phyloP scores from a whole-genome alignment of 2,329 filamentous ascomycete species.

The Didymosphaeria variabile region DNA sequence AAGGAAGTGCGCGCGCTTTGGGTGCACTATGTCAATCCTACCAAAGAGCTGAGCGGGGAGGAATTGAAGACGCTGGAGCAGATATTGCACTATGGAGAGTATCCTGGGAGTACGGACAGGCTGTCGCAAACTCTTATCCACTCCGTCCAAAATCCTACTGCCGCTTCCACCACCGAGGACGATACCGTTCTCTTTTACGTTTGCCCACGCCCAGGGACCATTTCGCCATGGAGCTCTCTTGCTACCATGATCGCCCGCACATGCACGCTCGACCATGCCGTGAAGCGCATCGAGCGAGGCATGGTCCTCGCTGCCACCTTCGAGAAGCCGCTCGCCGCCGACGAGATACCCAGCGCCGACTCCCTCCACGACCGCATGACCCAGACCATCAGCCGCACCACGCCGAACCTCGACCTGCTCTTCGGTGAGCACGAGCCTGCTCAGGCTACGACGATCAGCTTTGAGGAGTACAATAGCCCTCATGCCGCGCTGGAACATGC shows the following conservation, averaged over 20 bases:
- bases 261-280: constrained; percentile 78
- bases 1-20: constrained; percentile 59
- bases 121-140: constrained; percentile 58
- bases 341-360: constrained; percentile 70
- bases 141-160: constrained; percentile 56
- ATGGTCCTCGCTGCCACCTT: constrained; percentile 76
- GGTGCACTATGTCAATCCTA: constrained; percentile 60
- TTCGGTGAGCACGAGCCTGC: constrained; percentile 75
- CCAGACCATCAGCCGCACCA: constrained; percentile 73
- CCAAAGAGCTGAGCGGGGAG: constrained; percentile 49
- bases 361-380: constrained; percentile 95
- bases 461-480: constrained; percentile 70
- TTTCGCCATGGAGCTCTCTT: constrained; percentile 97
- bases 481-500: constrained; percentile 79
- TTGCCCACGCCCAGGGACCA: constrained; percentile 78
- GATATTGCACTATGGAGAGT: constrained; percentile 67
- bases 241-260: constrained; percentile 93
- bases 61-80: constrained; percentile 65
- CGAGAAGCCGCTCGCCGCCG: constrained; percentile 60
- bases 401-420: constrained; percentile 77
- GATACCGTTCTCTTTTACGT: constrained; percentile 72
- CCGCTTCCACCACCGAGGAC: constrained; percentile 58
- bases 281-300: constrained; percentile 85
- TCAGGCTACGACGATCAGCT: constrained; percentile 78
- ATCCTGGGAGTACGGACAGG: constrained; percentile 56